A percentile compares a stretch with the other conserved stretches of the same genome.
phyloP scores from a whole-genome alignment of 768 basidiomycete species.

The Tubosaeta sp. region DNA sequence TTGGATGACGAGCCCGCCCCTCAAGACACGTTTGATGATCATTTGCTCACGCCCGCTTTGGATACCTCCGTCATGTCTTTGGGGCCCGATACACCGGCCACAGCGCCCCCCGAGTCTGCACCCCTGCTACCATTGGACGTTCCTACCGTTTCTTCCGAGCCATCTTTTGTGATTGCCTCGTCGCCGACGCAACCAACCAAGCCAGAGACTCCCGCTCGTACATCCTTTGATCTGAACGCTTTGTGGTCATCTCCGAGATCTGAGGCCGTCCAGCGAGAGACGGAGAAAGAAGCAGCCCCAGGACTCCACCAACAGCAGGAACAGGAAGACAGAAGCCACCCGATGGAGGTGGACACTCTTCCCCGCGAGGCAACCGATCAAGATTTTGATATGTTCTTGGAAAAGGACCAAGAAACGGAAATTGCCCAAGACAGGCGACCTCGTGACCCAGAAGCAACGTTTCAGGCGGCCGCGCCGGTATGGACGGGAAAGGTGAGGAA shows the following conservation, averaged over 20 bases:
- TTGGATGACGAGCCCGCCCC: constrained; percentile 57
- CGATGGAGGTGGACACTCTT: constrained; percentile 39
- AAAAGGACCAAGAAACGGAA: constrained; percentile 46
- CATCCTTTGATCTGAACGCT: constrained; percentile 69
- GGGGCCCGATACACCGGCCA: constrained; percentile 3
- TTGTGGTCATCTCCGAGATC: constrained; percentile 58
- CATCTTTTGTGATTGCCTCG: constrained; percentile 23
- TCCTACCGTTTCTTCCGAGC: constrained; percentile 41
- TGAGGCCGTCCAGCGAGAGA: constrained; percentile 23
- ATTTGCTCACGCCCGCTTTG: constrained; percentile 13
- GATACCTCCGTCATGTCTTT: constrained; percentile 10
- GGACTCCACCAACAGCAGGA: constrained; percentile 19
- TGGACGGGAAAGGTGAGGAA: constrained; percentile 71
- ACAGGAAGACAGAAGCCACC: constrained; percentile 38
- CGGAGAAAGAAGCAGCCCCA: constrained; percentile 21
- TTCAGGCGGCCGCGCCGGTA: constrained; percentile 56
- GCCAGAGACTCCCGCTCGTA: constrained; percentile 41
- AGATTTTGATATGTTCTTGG: constrained; percentile 85
- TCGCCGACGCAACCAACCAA: constrained; percentile 28
- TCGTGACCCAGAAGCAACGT: constrained; percentile 44
- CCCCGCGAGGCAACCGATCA: constrained; percentile 57
- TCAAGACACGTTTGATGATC: constrained; percentile 31
- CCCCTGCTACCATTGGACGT: constrained; percentile 24
- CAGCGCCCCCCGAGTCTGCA: neutral
- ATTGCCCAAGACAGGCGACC: constrained; percentile 20